Evolutionary conservation across 306 rosid genomes (phyloP).

Genomic region (Erythrophleum fordii): DNA sequence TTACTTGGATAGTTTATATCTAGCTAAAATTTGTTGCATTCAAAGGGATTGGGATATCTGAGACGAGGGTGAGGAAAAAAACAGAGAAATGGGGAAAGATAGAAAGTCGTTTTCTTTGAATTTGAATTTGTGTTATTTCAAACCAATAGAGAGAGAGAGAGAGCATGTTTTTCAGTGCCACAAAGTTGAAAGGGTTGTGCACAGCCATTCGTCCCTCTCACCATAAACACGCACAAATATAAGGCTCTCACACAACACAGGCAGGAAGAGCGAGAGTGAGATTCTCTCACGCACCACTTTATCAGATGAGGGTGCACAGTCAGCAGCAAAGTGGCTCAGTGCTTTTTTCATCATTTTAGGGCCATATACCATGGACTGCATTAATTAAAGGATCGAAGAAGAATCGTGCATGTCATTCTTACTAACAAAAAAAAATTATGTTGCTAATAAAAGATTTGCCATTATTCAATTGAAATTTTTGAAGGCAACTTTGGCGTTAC

Average conservation of each 20-base stretch:
- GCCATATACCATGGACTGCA: too few relatives aligned
- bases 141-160: constrained; percentile 36
- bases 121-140: constrained; percentile 56
- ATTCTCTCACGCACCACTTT: not conserved
- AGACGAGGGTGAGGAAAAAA: constrained; percentile 18
- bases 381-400: too few relatives aligned
- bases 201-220: constrained; percentile 80
- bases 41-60: too few relatives aligned
- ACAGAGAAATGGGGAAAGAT: constrained; percentile 38
- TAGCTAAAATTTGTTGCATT: too few relatives aligned
- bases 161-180: constrained; percentile 98
- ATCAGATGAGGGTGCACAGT: too few relatives aligned
- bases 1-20: too few relatives aligned
- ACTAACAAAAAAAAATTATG: too few relatives aligned
- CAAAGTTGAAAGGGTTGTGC: constrained; percentile 63
- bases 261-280: too few relatives aligned
- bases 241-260: constrained; percentile 36
- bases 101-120: constrained; percentile 82
- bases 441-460: too few relatives aligned
- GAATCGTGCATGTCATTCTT: too few relatives aligned
- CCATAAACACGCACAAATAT: constrained; percentile 45
- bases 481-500: not conserved
- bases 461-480: too few relatives aligned
- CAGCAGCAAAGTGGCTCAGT: not conserved
- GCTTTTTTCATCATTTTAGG: too few relatives aligned